phyloP scores from a whole-genome alignment of 179 eudicot species.

The Amaranthus tricolor region DNA sequence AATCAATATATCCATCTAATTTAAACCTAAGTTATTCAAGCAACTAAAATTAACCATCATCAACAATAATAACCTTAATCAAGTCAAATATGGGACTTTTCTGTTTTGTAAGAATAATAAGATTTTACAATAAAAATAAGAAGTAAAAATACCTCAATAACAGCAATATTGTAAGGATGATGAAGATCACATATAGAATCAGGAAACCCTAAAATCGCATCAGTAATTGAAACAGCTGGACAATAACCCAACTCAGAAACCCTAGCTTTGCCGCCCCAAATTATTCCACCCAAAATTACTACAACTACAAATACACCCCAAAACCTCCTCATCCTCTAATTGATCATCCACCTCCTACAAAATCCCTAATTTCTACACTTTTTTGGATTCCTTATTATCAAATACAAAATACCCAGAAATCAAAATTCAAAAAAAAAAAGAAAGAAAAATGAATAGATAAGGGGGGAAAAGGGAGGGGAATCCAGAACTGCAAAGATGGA shows the following conservation, averaged over 20 bases:
- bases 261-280: slow-evolving; percentile 41
- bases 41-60: not conserved
- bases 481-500: not conserved
- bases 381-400: not conserved
- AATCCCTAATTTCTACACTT: slow-evolving; percentile 9
- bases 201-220: slow-evolving; percentile 46
- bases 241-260: slow-evolving; percentile 41
- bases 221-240: slow-evolving; percentile 39
- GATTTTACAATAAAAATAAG: not conserved
- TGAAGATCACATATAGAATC: slow-evolving; percentile 41
- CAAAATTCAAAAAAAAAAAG: not conserved
- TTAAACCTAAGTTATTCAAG: not conserved
- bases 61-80: not conserved
- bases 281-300: slow-evolving; percentile 37
- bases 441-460: not conserved
- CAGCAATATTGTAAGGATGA: slow-evolving; percentile 32
- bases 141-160: slow-evolving; percentile 53
- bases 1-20: not conserved
- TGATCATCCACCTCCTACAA: slow-evolving; percentile 24
- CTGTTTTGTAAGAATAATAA: not conserved
- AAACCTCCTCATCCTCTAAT: slow-evolving; percentile 34
- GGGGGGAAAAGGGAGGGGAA: not conserved
- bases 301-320: slow-evolving; percentile 35
- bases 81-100: too few species aligned
- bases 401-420: not conserved